Conservation (phyloP, 495 filamentous ascomycete genomes). For the Aspergillus campestris region DNA sequence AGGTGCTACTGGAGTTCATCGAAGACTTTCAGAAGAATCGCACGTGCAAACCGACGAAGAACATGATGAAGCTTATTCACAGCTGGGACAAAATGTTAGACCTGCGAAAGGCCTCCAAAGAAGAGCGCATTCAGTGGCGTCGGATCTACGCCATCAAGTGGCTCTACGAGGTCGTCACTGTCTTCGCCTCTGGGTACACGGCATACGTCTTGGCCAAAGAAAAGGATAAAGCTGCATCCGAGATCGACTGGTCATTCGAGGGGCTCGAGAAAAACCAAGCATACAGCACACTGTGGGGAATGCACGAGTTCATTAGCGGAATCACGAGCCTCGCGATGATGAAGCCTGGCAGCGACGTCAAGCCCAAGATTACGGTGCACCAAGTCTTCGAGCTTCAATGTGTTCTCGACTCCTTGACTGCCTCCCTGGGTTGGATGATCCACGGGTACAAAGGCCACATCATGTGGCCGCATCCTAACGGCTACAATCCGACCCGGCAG, state of each 20-base stretch:
- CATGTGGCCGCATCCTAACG: no score
- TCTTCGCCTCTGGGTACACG: not conserved
- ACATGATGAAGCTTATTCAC: constrained; percentile 25
- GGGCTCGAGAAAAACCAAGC: not conserved
- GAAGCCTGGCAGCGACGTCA: constrained; percentile 2
- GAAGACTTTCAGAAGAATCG: constrained; percentile 36
- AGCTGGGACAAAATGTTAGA: constrained; percentile 37
- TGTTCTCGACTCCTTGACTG: constrained; percentile 5
- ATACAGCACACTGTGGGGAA: not conserved
- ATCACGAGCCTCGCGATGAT: constrained; percentile 4
- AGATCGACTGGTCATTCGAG: constrained; percentile 1
- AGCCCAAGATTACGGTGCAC: constrained; percentile 1
- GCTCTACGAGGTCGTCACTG: constrained; percentile 6
- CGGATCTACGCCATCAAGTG: constrained; percentile 6
- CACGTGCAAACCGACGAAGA: constrained; percentile 38
- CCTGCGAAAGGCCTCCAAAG: constrained; percentile 12
- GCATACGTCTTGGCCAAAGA: not conserved
- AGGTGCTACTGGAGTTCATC: constrained; percentile 38
- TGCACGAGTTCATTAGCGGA: constrained; percentile 1
- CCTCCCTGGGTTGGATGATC: constrained; percentile 2
- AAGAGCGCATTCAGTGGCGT: constrained; percentile 1
- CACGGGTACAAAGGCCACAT: no score
- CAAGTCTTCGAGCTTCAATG: constrained; percentile 6
- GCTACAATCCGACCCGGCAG: no score
- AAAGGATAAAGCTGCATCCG: not conserved